phyloP scores from a whole-genome alignment of 257 asterid species.

The Asclepias syriaca region DNA sequence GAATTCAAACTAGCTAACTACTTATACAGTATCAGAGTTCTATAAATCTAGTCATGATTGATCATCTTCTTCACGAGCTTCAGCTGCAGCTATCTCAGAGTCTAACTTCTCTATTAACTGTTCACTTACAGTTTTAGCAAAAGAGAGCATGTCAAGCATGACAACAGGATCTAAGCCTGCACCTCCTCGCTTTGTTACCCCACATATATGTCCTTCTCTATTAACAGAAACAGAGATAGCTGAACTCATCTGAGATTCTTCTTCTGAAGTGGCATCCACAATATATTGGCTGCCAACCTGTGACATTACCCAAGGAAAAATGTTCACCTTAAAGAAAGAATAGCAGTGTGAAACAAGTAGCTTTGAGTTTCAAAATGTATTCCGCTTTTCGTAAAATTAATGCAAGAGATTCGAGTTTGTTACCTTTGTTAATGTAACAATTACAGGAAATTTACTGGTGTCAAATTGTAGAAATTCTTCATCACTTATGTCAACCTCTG shows the following conservation, averaged over 20 bases:
- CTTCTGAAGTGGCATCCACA: slow-evolving; percentile 85
- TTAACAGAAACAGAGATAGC: slow-evolving; percentile 75
- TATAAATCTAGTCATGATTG: slow-evolving; percentile 28
- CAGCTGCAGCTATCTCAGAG: slow-evolving; percentile 84
- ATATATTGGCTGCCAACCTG: slow-evolving; percentile 79
- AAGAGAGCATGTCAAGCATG: slow-evolving; percentile 74
- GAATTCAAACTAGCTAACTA: neutral
- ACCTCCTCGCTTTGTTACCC: slow-evolving; percentile 79
- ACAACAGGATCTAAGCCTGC: slow-evolving; percentile 70
- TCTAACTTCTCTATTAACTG: slow-evolving; percentile 61
- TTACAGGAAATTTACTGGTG: slow-evolving; percentile 67
- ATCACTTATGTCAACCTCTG: slow-evolving; percentile 78
- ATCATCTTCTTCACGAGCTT: slow-evolving; percentile 63
- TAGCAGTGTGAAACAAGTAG: neutral
- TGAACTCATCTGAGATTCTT: slow-evolving; percentile 92
- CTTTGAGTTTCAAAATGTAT: neutral
- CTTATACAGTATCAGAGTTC: neutral
- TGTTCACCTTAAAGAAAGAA: neutral
- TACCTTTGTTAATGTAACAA: slow-evolving; percentile 80
- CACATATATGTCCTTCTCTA: slow-evolving; percentile 66
- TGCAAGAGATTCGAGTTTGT: slow-evolving; percentile 38
- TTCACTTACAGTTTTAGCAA: slow-evolving; percentile 67
- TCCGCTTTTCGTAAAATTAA: slow-evolving; percentile 63
- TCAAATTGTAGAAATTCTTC: slow-evolving; percentile 81
- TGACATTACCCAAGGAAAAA: slow-evolving; percentile 12